Percentiles rank a stretch among this genome's conserved stretches.
Conservation (phyloP, 495 filamentous ascomycete genomes). For the Aspergillus cavernicola region DNA sequence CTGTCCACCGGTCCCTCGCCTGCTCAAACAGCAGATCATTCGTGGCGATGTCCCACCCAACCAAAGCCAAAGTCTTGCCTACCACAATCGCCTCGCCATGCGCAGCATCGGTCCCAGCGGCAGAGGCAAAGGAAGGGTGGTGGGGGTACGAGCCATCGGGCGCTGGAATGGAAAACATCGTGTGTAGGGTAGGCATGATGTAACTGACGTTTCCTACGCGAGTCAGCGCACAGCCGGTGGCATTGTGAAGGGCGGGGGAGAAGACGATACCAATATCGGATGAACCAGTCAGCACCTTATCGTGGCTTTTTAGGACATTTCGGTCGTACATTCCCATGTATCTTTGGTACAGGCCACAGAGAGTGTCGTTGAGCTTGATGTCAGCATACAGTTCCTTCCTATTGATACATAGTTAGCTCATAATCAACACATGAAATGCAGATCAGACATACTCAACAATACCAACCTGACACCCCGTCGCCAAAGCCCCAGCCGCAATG, state of each 20-base stretch:
- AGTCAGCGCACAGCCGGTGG: background rate
- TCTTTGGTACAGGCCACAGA: constrained; percentile 48
- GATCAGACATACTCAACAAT: constrained; percentile 35
- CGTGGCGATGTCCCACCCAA: constrained; percentile 37
- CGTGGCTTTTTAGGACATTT: constrained; percentile 42
- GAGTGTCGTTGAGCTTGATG: constrained; percentile 56
- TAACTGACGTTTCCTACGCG: constrained; percentile 57
- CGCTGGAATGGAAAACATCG: constrained; percentile 53
- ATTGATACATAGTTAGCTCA: background rate
- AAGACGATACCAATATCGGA: constrained; percentile 49
- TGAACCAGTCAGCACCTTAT: constrained; percentile 47
- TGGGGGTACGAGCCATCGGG: constrained; percentile 50
- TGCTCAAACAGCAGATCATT: constrained; percentile 40
- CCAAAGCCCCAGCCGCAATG: constrained; percentile 56
- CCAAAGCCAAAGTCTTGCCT: constrained; percentile 23
- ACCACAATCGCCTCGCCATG: constrained; percentile 21
- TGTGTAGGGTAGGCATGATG: constrained; percentile 57
- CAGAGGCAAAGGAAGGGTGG: constrained; percentile 55
- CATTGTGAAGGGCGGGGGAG: background rate
- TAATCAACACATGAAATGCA: too few relatives aligned
- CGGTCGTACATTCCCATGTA: constrained; percentile 50
- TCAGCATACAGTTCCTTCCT: constrained; percentile 52
- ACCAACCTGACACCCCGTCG: constrained; percentile 54
- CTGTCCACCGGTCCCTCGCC: constrained; percentile 26
- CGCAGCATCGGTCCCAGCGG: constrained; percentile 44